Conservation (phyloP, 257 asterid species). For the Paraleonurus japonicus region DNA sequence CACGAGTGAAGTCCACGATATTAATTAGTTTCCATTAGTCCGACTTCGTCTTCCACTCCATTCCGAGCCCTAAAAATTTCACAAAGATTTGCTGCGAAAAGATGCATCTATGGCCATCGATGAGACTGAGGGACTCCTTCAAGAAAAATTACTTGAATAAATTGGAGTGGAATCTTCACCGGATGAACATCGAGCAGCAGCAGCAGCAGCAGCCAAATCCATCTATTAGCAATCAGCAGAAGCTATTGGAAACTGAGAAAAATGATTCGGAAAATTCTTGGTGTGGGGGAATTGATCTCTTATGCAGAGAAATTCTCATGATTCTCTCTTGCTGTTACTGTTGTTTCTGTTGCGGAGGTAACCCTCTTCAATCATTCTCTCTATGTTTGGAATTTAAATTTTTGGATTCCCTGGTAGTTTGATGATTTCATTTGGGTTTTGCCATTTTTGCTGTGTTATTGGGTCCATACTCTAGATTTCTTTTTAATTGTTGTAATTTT, state of each 20-base stretch:
- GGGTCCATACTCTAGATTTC: background rate
- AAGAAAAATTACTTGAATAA: conserved; percentile 64
- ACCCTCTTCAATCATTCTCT: background rate
- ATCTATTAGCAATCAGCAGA: conserved; percentile 34
- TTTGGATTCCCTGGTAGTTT: background rate
- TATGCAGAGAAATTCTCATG: conserved; percentile 57
- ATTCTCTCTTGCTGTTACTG: conserved; percentile 82
- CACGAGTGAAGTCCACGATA: too few relatives aligned
- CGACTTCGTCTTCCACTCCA: background rate
- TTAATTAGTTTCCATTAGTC: too few relatives aligned
- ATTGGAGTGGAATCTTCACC: conserved; percentile 57
- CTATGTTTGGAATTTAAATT: background rate
- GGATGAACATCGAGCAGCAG: conserved; percentile 58
- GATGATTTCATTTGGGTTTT: background rate
- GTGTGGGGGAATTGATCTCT: conserved; percentile 25
- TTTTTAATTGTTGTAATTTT: too few relatives aligned
- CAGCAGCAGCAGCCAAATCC: conserved; percentile 35
- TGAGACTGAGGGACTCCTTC: conserved; percentile 83
- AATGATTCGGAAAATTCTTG: conserved; percentile 16
- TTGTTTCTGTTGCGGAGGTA: conserved; percentile 95
- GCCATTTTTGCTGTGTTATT: background rate
- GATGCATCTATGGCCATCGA: conserved; percentile 96
- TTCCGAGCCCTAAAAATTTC: background rate
- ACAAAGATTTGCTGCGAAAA: background rate
- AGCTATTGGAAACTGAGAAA: conserved; percentile 44